Base-by-base conservation (phyloP, 768 basidiomycete species). In the Pisolithus microcarpus region DNA sequence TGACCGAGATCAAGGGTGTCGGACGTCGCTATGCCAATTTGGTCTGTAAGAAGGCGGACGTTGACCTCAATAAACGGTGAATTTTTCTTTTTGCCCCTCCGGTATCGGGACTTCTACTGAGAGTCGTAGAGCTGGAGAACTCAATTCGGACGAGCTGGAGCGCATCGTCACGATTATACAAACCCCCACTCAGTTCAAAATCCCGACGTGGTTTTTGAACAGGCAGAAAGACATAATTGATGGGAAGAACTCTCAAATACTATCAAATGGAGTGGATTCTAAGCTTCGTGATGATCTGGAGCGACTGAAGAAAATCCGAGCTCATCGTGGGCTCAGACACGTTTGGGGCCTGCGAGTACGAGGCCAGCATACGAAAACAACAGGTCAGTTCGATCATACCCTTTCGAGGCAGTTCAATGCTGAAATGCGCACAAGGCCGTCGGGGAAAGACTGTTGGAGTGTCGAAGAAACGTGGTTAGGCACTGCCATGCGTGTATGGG, bases 1-100 rank as follows among this genome's bases (percentile, higher is more conserved):
- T 98, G 77, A 98, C 96, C 44, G 96, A 99, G 78, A 99, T 99
- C 81, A 98, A 98, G 81, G 96, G 96, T 83, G 96, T 99, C 54
- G 96, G 96, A 64, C 87, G 96, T 58, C 88, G 96, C 49, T 99
- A 98, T 75, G 85, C 96, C 67, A 98, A 98, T 76, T 74, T 98
- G 64, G 95, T 98, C 61, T 98, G 96, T 84, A 98, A 98, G 76
- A 99, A 99, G 79, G 96, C 96, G 55, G 96, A 98, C 75, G 91
- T 99, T 38, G 95, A 98, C 67, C 82, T 99, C 55, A 91, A 81
- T 79, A 99, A 99, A 77, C 90, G 96, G 96, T 98, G 64, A 54
- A 86, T 71, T 23, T 18, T 5, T n/a, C 28, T 36, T 21, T 38
- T 11, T 5, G 11, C 5, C 5, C 18, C 30, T 30, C 15, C 36